Evolutionary conservation across 805 yeast genomes (phyloP).

Genomic region (Grigorovia transvaalensis): DNA sequence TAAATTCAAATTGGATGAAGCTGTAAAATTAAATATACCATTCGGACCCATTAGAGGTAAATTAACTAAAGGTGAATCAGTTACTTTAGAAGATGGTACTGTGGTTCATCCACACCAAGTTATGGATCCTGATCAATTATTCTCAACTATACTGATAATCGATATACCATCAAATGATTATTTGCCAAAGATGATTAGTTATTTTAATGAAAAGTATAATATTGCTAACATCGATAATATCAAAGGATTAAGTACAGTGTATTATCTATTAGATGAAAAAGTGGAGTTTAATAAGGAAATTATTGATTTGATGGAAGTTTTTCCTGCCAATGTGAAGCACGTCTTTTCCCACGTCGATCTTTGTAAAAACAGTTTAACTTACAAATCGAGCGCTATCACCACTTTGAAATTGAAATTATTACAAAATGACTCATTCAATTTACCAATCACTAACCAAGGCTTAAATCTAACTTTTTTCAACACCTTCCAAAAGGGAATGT

Average conservation of each 20-base stretch:
- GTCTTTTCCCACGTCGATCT: slow-evolving; percentile 62
- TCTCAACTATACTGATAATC: slow-evolving; percentile 52
- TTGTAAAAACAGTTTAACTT: slow-evolving; percentile 51
- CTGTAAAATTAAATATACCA: slow-evolving; percentile 58
- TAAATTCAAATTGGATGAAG: slow-evolving; percentile 56
- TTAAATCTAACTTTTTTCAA: slow-evolving; percentile 26
- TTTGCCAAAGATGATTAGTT: slow-evolving; percentile 22
- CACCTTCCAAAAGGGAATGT: slow-evolving; percentile 22
- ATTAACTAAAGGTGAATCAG: slow-evolving; percentile 49
- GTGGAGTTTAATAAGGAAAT: slow-evolving; percentile 39
- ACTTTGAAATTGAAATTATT: slow-evolving; percentile 49
- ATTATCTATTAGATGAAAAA: slow-evolving; percentile 65
- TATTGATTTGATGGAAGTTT: slow-evolving; percentile 39
- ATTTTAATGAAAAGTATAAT: neutral
- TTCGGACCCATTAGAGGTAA: slow-evolving; percentile 49
- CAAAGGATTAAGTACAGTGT: slow-evolving; percentile 39
- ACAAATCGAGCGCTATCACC: slow-evolving; percentile 43
- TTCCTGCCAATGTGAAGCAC: slow-evolving; percentile 44
- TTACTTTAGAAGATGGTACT: slow-evolving; percentile 50
- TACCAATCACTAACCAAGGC: slow-evolving; percentile 28
- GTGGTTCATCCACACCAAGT: slow-evolving; percentile 61
- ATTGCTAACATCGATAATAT: neutral
- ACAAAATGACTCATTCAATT: slow-evolving; percentile 32
- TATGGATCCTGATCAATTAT: slow-evolving; percentile 46
- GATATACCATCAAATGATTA: slow-evolving; percentile 59